Conservation (phyloP, 371 early-diverging fungal species). For the Apophysomyces trapeziformis region DNA sequence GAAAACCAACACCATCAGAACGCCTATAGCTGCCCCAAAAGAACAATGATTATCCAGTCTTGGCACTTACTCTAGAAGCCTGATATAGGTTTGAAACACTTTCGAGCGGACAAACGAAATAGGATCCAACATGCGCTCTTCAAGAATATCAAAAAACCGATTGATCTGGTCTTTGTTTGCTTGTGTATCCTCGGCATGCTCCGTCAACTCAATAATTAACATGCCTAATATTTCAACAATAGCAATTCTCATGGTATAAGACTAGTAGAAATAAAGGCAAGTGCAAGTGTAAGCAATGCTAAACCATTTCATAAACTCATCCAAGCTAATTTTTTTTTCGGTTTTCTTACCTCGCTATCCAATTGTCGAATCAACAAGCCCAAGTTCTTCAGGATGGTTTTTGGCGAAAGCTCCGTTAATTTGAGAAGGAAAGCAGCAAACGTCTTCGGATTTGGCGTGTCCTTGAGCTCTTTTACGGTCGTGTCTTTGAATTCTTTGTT, state of each 20-base stretch:
- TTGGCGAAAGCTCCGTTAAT: slow-evolving; percentile 83
- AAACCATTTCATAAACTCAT: too few relatives aligned
- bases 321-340: neutral
- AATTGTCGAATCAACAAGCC: slow-evolving; percentile 80
- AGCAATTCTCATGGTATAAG: slow-evolving; percentile 82
- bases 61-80: slow-evolving; percentile 74
- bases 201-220: slow-evolving; percentile 72
- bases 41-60: neutral
- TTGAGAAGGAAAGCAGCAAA: slow-evolving; percentile 81
- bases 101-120: slow-evolving; percentile 83
- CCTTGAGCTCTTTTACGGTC: slow-evolving; percentile 57
- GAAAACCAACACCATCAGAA: neutral
- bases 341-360: slow-evolving; percentile 78
- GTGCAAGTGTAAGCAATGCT: neutral
- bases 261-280: slow-evolving; percentile 43
- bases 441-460: slow-evolving; percentile 82
- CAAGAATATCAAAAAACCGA: slow-evolving; percentile 83
- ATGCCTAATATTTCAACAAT: slow-evolving; percentile 88
- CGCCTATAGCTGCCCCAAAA: neutral
- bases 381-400: slow-evolving; percentile 84
- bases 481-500: slow-evolving; percentile 65
- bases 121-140: slow-evolving; percentile 89
- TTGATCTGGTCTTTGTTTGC: slow-evolving; percentile 66
- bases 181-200: slow-evolving; percentile 61
- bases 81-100: slow-evolving; percentile 84